Evolutionary conservation across 2,329 filamentous ascomycete genomes (phyloP).

Genomic region (Cadophora sp.): DNA sequence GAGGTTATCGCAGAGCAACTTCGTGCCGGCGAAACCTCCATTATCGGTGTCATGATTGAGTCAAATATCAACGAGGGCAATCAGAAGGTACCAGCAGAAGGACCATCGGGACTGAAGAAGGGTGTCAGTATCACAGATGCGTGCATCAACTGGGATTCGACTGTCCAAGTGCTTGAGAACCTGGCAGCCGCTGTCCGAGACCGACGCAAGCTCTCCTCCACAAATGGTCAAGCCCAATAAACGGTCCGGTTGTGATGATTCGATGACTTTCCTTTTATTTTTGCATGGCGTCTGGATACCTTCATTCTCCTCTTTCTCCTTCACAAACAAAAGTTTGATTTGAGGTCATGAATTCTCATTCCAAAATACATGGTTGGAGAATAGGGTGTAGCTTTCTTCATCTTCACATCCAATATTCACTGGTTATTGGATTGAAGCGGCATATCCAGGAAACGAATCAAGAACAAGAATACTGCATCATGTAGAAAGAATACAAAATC

Average conservation of each 20-base stretch:
- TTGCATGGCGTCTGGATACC: constrained; percentile 31
- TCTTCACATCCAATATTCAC: constrained; percentile 11
- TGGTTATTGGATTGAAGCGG: constrained; percentile 14
- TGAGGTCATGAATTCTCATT: not conserved
- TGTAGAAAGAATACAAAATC: not conserved
- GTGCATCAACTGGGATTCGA: constrained; percentile 92
- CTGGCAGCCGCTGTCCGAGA: constrained; percentile 83
- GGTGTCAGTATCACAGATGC: constrained; percentile 96
- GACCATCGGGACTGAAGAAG: constrained; percentile 78
- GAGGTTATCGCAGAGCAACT: constrained; percentile 84
- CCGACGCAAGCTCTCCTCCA: constrained; percentile 58
- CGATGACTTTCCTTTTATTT: constrained; percentile 19
- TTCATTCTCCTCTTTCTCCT: constrained; percentile 16
- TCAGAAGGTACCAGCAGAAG: constrained; percentile 87
- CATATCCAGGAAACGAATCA: constrained; percentile 15
- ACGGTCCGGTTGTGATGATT: not conserved
- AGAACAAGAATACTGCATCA: not conserved
- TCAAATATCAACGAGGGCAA: constrained; percentile 93
- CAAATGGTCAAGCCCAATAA: constrained; percentile 16
- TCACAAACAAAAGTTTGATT: constrained; percentile 20
- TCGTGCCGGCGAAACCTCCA: constrained; percentile 82
- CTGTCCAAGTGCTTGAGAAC: constrained; percentile 80
- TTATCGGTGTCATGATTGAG: constrained; percentile 98
- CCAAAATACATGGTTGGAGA: not conserved
- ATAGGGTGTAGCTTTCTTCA: not conserved